A percentile compares a stretch with the other conserved stretches of the same genome.
Evolutionary conservation across 2,329 filamentous ascomycete species (phyloP).

Genomic region (Trichophyton rubrum): DNA sequence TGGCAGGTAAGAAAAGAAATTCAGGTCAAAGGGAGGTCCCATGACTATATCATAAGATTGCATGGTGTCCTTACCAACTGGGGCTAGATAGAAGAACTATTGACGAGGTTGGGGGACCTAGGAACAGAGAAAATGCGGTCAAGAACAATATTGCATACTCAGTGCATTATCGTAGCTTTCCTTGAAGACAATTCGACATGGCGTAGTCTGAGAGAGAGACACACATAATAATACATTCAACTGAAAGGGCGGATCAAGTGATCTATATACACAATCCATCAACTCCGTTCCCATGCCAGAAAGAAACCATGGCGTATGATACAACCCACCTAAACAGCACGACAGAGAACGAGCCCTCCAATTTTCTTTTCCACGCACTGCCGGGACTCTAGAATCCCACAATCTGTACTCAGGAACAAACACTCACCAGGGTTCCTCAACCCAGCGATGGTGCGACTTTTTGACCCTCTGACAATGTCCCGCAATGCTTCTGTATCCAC

Average conservation of each 20-base stretch:
- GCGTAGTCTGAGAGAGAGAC: not conserved
- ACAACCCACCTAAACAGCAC: constrained; percentile 39
- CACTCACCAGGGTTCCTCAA: constrained; percentile 66
- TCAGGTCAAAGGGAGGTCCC: no score
- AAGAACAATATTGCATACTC: not conserved
- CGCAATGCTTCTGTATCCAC: constrained; percentile 51
- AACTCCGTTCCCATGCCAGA: constrained; percentile 10
- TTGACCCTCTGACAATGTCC: constrained; percentile 55
- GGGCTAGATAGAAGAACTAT: no score
- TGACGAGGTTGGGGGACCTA: not conserved
- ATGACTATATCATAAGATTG: no score
- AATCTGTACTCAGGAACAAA: constrained; percentile 65
- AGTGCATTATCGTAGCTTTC: not conserved
- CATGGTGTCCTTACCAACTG: no score
- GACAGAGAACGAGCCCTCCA: constrained; percentile 68
- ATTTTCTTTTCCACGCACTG: constrained; percentile 70
- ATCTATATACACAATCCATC: constrained; percentile 7
- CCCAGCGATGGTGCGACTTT: constrained; percentile 55
- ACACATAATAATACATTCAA: constrained; percentile 5
- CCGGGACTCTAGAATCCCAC: constrained; percentile 65
- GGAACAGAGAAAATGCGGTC: not conserved
- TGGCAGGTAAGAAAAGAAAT: no score
- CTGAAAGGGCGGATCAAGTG: constrained; percentile 1
- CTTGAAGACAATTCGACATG: not conserved
- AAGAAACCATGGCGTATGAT: constrained; percentile 7